Evolutionary conservation across 352 stramenopile species (phyloP).

Genomic region (Phytophthora ramorum): DNA sequence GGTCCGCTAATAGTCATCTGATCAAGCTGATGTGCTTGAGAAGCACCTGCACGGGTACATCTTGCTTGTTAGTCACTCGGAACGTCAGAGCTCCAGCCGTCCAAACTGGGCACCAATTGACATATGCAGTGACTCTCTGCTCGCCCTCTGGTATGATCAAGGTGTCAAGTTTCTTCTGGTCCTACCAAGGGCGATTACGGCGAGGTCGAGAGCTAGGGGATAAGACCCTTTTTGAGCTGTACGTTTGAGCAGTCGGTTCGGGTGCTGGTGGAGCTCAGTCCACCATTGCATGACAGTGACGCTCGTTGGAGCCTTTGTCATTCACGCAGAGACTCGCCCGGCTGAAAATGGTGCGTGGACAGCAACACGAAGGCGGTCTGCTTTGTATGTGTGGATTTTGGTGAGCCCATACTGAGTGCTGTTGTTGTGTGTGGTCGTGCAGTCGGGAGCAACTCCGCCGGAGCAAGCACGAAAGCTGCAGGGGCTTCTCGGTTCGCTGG

Average conservation of each 20-base stretch:
- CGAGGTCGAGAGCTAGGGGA: slow-evolving; percentile 19
- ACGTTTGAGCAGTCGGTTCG: slow-evolving; percentile 24
- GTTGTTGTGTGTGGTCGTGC: not conserved
- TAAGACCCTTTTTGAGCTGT: slow-evolving; percentile 23
- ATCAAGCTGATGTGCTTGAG: slow-evolving; percentile 2
- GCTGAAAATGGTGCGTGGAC: slow-evolving; percentile 28
- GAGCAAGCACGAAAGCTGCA: slow-evolving; percentile 21
- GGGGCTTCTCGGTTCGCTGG: slow-evolving; percentile 24
- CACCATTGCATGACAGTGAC: slow-evolving; percentile 13
- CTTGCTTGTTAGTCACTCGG: not conserved
- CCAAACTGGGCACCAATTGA: not conserved
- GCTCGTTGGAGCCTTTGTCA: slow-evolving; percentile 8
- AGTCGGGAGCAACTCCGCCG: slow-evolving; percentile 12
- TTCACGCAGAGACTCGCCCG: slow-evolving; percentile 7
- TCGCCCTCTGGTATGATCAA: not conserved
- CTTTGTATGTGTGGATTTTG: not conserved
- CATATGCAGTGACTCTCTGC: slow-evolving; percentile 13
- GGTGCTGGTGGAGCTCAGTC: slow-evolving; percentile 12
- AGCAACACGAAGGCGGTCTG: not conserved
- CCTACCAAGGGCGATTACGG: not conserved
- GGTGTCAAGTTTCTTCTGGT: not conserved
- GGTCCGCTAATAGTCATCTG: not conserved
- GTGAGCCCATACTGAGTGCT: not conserved
- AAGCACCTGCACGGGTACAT: slow-evolving; percentile 2
- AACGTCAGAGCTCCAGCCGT: slow-evolving; percentile 10